Base-by-base conservation (phyloP, 352 stramenopile genomes). In the Globisporangium polare region DNA sequence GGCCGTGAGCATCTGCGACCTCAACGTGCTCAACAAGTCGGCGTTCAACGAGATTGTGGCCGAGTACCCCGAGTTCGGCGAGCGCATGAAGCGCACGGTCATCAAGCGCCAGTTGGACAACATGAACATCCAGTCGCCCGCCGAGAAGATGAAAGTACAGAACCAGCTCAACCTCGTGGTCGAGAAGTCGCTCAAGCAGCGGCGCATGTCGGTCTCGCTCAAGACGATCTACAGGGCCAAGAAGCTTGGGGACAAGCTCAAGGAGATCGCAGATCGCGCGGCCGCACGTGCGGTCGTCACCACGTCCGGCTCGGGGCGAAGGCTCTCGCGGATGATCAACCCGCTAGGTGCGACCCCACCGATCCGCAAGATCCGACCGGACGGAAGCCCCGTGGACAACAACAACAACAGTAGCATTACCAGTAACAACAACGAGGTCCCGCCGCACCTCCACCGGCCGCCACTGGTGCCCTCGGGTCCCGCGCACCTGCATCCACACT, bases 31-130 rank as follows among this genome's bases (percentile, higher is more conserved):
- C 35, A 92, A 77, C 61, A 92, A 92, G 63, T 53, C 69, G 15
- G 71, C 83, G 3, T 93, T 90, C 68, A 88, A 93, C 57, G 83
- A 93, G 55, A 93, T 93, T 41, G 78, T 86, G 10, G 79, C 81
- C 17, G 83, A 91, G 57, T 89, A 90, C 60, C 81, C 83, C 0
- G 79, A 93, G 61, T 90, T 93, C 55, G 83, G 83, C 29, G 81
- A 90, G 41, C 76, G 79, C 31, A 90, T 93, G 79, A 92, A 92
- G 62, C 72, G 77, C 53, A 90, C 82, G 9, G 83, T 92, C 35
- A 90, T 92, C 64, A 88, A 92, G 52, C 73, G 83, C 2, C 83
- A 92, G 57, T 63, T 92, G 9, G 77, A 92, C 64, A 92, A 92
- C 68, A 92, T 92, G 83, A 90, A 92, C 49, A 90, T 92, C 51